Conservation (phyloP, 331 rosid species). For the Phaseolus coccineus region DNA sequence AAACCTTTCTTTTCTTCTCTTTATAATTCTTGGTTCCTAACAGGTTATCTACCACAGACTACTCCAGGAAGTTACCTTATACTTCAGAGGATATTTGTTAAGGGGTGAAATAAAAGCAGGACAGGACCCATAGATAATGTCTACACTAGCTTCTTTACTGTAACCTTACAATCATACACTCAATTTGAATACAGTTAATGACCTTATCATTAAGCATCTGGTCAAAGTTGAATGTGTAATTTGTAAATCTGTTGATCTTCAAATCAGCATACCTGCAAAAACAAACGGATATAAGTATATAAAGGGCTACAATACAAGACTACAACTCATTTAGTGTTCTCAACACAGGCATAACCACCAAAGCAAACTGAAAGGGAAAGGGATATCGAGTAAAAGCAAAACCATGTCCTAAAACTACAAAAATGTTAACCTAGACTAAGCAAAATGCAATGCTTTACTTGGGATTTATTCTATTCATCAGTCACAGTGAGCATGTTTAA, state of each 20-base stretch:
- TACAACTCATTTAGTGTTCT: constrained; percentile 27
- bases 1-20: too few relatives aligned
- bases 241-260: constrained; percentile 87
- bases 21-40: too few relatives aligned
- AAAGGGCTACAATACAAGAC: constrained; percentile 34
- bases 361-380: constrained; percentile 1
- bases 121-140: too few relatives aligned
- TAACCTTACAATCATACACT: too few relatives aligned
- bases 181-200: too few relatives aligned
- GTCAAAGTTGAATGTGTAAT: constrained; percentile 89
- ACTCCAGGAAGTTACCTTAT: background rate
- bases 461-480: constrained; percentile 16
- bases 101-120: too few relatives aligned
- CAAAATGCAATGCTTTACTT: constrained; percentile 19
- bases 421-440: constrained; percentile 9
- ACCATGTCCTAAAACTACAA: constrained; percentile 17
- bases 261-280: constrained; percentile 92
- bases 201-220: constrained; percentile 97
- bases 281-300: constrained; percentile 36
- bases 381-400: constrained; percentile 14
- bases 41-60: background rate
- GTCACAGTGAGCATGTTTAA: background rate
- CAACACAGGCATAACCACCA: background rate
- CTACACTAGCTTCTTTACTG: too few relatives aligned
- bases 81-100: too few relatives aligned